Percentiles rank a stretch among this genome's conserved stretches.
These are phyloP conservation scores for Rubia balearica DNA, from an alignment of 305 asterid genomes.

Conservation along the genomic window DNA sequence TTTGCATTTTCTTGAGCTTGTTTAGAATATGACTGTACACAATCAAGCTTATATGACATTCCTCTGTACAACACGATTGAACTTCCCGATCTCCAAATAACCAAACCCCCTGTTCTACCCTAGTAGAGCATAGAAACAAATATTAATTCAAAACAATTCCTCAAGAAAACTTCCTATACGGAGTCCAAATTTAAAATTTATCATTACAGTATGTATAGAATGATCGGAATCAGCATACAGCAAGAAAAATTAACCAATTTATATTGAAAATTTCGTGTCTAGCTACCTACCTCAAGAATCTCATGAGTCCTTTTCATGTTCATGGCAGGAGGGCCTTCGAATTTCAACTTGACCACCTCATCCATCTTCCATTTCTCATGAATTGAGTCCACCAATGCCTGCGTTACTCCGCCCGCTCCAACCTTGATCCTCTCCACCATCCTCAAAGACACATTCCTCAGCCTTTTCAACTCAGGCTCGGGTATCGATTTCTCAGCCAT, in stretches of 20 bases:
- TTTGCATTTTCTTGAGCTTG: constrained; percentile 25
- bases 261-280: background rate
- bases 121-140: constrained; percentile 37
- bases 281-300: constrained; percentile 60
- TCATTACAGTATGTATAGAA: background rate
- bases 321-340: constrained; percentile 68
- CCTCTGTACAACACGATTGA: constrained; percentile 75
- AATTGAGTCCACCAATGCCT: constrained; percentile 52
- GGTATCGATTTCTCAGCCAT: constrained; percentile 68
- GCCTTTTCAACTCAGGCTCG: constrained; percentile 72
- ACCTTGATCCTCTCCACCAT: constrained; percentile 78
- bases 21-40: constrained; percentile 53
- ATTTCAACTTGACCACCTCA: constrained; percentile 73
- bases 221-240: background rate
- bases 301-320: constrained; percentile 85
- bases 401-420: constrained; percentile 75
- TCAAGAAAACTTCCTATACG: background rate
- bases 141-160: constrained; percentile 14
- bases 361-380: constrained; percentile 70
- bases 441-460: constrained; percentile 60
- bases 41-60: constrained; percentile 59
- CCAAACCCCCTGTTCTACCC: constrained; percentile 84
- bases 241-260: background rate
- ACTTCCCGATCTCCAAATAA: constrained; percentile 86
- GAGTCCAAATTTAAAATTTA: background rate